A percentile compares a stretch with the other conserved stretches of the same genome.
These are phyloP conservation scores for Ephemerocybe angulata DNA, from an alignment of 768 basidiomycete species.

Conservation along the genomic window DNA sequence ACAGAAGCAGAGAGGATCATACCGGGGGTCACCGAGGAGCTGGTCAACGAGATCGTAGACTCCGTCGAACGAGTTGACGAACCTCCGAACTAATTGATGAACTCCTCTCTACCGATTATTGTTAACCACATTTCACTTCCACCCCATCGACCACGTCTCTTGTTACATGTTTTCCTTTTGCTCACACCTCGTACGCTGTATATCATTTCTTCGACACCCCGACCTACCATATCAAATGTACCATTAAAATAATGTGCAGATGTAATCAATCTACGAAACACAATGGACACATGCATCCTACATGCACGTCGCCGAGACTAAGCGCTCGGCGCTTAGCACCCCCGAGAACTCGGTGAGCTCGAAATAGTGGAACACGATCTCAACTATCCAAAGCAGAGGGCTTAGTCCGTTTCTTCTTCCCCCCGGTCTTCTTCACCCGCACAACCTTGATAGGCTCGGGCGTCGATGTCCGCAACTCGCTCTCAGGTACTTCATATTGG, in stretches of 20 bases:
- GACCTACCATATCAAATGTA: conserved; percentile 3
- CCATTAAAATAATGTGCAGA: background rate
- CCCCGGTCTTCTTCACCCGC: conserved; percentile 61
- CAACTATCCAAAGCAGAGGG: background rate
- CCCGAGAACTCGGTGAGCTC: background rate
- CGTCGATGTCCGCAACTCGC: conserved; percentile 44
- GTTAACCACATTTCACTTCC: too few relatives aligned
- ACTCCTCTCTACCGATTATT: too few relatives aligned
- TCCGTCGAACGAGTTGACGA: conserved; percentile 90
- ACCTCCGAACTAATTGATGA: conserved; percentile 46
- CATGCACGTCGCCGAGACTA: too few relatives aligned
- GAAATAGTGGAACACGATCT: background rate
- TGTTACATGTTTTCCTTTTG: background rate
- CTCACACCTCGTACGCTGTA: background rate
- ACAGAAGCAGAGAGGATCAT: conserved; percentile 94
- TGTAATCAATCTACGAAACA: background rate
- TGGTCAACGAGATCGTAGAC: conserved; percentile 92
- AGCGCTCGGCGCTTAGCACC: too few relatives aligned
- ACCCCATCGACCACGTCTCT: too few relatives aligned
- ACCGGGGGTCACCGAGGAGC: conserved; percentile 88
- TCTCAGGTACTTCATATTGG: conserved; percentile 48
- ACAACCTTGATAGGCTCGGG: conserved; percentile 75
- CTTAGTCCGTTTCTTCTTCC: conserved; percentile 66
- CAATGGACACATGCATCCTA: background rate
- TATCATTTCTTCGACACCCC: background rate